Conservation (phyloP, 192 early-diverging fungal genomes). For the Coemansia sp. region DNA sequence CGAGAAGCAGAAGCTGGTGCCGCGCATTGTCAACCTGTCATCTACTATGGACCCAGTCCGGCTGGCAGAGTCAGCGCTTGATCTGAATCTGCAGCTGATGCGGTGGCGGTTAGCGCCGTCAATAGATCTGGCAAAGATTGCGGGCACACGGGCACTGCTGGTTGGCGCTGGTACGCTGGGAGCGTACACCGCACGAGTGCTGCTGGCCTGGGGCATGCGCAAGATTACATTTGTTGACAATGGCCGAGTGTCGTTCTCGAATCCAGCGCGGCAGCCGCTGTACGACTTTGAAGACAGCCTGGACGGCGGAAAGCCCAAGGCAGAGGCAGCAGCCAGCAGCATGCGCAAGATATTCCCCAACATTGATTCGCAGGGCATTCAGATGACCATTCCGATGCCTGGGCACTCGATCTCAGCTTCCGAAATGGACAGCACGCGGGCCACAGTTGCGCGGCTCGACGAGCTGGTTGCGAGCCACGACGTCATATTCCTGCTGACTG, state of each 20-base stretch:
- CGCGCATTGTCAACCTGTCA: conserved; percentile 79
- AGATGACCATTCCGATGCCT: conserved; percentile 92
- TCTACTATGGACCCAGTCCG: conserved; percentile 85
- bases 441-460: conserved; percentile 55
- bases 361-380: conserved; percentile 66
- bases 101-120: conserved; percentile 89
- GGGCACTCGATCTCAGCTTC: conserved; percentile 69
- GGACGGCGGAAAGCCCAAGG: conserved; percentile 85
- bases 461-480: conserved; percentile 76
- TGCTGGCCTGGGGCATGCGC: conserved; percentile 92
- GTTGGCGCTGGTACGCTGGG: conserved; percentile 95
- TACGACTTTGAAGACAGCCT: conserved; percentile 88
- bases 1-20: conserved; percentile 70
- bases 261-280: conserved; percentile 93
- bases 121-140: conserved; percentile 78
- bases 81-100: conserved; percentile 96
- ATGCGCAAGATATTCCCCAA: conserved; percentile 78
- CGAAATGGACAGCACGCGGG: conserved; percentile 25
- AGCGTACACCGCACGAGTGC: conserved; percentile 81
- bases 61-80: conserved; percentile 86
- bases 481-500: conserved; percentile 87
- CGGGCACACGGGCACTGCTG: conserved; percentile 75
- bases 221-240: conserved; percentile 95
- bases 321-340: conserved; percentile 76
- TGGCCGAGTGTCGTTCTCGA: conserved; percentile 89